phyloP scores from a whole-genome alignment of 495 filamentous ascomycete species.

The Neurospora discreta region DNA sequence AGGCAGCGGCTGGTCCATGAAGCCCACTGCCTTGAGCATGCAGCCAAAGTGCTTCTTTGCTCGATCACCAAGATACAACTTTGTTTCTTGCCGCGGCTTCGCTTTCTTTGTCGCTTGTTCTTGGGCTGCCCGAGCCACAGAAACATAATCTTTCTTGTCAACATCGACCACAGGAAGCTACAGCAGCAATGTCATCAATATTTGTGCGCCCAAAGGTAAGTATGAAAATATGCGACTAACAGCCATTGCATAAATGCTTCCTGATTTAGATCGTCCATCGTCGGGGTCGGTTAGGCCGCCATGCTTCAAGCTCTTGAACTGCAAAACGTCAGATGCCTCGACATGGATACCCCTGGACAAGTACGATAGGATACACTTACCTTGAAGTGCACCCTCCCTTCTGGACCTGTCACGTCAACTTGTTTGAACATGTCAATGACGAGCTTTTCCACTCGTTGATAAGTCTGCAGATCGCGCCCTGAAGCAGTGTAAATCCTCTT shows the following conservation, averaged over 20 bases:
- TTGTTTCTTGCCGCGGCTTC: not conserved
- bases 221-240: not conserved
- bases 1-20: slow-evolving; percentile 2
- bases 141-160: slow-evolving; percentile 2
- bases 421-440: not conserved
- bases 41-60: not conserved
- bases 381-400: slow-evolving; percentile 1
- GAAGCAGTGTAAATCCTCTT: not conserved
- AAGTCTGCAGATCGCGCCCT: not conserved
- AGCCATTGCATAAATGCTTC: not conserved
- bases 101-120: not conserved
- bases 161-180: slow-evolving; percentile 4
- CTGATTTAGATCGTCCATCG: not conserved
- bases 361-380: not conserved
- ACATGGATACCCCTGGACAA: not conserved
- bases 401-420: slow-evolving; percentile 1
- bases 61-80: not conserved
- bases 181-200: not conserved
- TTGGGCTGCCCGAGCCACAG: not conserved
- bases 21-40: slow-evolving; percentile 1
- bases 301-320: not conserved
- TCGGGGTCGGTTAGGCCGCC: not conserved
- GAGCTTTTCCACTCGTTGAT: not conserved
- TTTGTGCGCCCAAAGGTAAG: not conserved
- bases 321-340: not conserved